Conservation (phyloP, 106 monocot genomes). For the Vanilla planifolia region DNA sequence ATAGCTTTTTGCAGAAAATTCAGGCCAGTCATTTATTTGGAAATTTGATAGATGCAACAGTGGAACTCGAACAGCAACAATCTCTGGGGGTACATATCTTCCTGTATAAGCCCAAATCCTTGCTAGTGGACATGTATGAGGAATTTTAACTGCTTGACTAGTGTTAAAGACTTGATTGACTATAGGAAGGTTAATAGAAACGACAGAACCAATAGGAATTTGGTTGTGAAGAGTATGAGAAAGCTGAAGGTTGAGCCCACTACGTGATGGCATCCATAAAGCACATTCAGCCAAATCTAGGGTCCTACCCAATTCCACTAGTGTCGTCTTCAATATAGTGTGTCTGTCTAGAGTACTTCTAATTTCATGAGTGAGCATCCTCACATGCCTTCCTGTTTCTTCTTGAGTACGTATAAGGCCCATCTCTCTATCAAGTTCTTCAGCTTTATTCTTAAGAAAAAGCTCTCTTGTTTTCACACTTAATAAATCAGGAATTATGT, state of each 20-base stretch:
- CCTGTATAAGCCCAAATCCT: conserved; percentile 39
- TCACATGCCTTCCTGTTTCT: conserved; percentile 82
- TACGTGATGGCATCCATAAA: conserved; percentile 88
- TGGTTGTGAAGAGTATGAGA: conserved; percentile 67
- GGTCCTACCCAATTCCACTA: conserved; percentile 77
- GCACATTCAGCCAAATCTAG: conserved; percentile 75
- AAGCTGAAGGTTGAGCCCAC: conserved; percentile 67
- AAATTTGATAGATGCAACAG: conserved; percentile 86
- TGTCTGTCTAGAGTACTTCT: conserved; percentile 86
- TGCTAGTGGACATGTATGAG: conserved; percentile 62
- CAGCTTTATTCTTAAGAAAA: conserved; percentile 79
- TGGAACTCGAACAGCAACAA: conserved; percentile 73
- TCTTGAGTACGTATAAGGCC: conserved; percentile 85
- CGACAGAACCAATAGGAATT: conserved; percentile 35
- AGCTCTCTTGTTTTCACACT: conserved; percentile 80
- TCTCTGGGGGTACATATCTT: conserved; percentile 69
- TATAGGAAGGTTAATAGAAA: conserved; percentile 68
- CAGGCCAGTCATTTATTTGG: conserved; percentile 85
- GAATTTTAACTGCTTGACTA: conserved; percentile 62
- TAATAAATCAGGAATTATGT: conserved; percentile 87
- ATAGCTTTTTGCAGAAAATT: conserved; percentile 73
- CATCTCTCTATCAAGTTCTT: conserved; percentile 76
- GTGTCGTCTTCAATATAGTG: conserved; percentile 81
- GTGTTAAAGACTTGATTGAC: conserved; percentile 77
- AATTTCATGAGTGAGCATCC: conserved; percentile 90